Base-by-base conservation (phyloP, 805 yeast species). In the Lachancea meyersii region DNA sequence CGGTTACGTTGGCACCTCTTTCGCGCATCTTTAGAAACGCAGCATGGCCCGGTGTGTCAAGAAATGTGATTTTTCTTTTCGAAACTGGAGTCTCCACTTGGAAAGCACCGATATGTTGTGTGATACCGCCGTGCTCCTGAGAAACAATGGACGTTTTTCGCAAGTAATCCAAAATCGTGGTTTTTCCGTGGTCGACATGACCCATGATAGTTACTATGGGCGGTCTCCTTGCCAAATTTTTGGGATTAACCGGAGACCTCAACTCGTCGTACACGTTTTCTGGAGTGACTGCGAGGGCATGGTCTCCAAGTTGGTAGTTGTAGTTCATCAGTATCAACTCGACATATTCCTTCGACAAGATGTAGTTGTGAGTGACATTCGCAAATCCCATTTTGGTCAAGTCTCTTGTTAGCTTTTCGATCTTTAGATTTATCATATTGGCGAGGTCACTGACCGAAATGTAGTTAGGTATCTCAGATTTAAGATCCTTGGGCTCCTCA, bases 171-270 rank as follows among this genome's bases (percentile, higher is more conserved):
- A 93, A 72, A 47, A 93, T 81, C 0, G 98, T 91, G 1, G 98
- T 93, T 61, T 93, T 93, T 2, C 98, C 98, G 58, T 93, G 98
- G 63, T 93, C 98, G 23, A 93, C 98, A 62, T 93, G 98, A 2
- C 98, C 98, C 97, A 93, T 93, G 40, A 93, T 86, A 0, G 98
- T 89, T 4, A 93, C 97, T 19, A 93, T 82, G 0, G 98, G 98
- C 0, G 98, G 88, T 50, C 97, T 70, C 5, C 80, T 71, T 35
- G 76, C 77, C 48, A 82, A 60, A 18, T 64, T 55, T 2, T 66
- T 70, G 0, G 85, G 76, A 1, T 67, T 58, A 16, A 57, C 52
- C 0, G 79, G 76, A 13, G 75, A 70, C 14, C 86, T 78, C 48
- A 80, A 77, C 40, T 82, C 63, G 47, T 78, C 81, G 11, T 72